Conservation (phyloP, 1,284 basidiomycete genomes). For the Pholiota adiposa region DNA sequence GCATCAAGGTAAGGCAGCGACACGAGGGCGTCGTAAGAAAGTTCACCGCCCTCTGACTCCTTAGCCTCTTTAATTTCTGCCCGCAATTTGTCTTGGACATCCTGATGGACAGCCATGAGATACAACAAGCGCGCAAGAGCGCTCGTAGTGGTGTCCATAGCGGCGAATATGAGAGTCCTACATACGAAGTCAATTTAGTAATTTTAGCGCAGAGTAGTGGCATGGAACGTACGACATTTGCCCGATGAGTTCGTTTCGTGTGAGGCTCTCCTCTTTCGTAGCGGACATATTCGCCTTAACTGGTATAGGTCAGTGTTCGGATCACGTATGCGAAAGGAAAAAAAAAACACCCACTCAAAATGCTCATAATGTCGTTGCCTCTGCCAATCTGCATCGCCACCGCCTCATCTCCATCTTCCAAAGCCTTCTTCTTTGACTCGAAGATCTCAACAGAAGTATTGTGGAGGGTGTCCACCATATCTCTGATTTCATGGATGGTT, state of each 20-base stretch:
- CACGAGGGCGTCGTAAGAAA: conserved; percentile 39
- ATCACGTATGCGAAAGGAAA: not conserved
- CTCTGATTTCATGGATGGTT: conserved; percentile 33
- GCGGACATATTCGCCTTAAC: conserved; percentile 40
- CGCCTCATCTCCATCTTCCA: conserved; percentile 29
- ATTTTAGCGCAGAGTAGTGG: too few species aligned
- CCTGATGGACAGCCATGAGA: conserved; percentile 37
- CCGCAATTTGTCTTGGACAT: conserved; percentile 41
- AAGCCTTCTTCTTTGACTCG: conserved; percentile 37
- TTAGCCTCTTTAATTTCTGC: conserved; percentile 38
- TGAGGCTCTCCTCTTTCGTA: conserved; percentile 32
- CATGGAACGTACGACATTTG: conserved; percentile 24
- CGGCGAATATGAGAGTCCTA: conserved; percentile 48
- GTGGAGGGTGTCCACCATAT: conserved; percentile 38
- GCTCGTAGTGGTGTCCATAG: conserved; percentile 47
- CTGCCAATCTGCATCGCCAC: conserved; percentile 34
- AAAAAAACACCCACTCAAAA: conserved; percentile 49
- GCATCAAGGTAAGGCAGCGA: conserved; percentile 47
- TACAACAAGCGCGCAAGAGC: conserved; percentile 42
- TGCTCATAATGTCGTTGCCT: conserved; percentile 51
- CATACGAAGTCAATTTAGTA: conserved; percentile 19
- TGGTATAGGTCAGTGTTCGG: conserved; percentile 12
- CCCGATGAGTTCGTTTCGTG: conserved; percentile 35
- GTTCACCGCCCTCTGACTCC: conserved; percentile 22
- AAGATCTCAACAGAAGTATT: conserved; percentile 37